These are phyloP conservation scores for Madurella fahalii DNA, from an alignment of 2,329 filamentous ascomycete species.

Conservation along the genomic window DNA sequence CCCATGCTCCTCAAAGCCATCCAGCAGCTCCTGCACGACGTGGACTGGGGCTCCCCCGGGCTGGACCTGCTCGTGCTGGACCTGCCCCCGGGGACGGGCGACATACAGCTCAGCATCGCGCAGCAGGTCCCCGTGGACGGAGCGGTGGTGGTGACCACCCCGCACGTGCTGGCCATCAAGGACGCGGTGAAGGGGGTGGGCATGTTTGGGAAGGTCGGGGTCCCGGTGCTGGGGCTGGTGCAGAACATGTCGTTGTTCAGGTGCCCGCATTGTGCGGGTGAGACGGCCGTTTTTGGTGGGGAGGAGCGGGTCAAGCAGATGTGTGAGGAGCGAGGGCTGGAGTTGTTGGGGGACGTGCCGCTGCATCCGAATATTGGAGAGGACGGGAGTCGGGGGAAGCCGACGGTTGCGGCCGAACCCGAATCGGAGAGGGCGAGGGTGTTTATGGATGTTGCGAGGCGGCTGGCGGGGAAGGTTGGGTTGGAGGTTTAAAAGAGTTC, in stretches of 20 bases:
- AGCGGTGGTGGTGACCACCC: conserved; percentile 84
- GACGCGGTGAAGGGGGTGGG: conserved; percentile 89
- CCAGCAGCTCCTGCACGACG: conserved; percentile 90
- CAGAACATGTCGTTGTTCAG: conserved; percentile 87
- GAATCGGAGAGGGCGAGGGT: conserved; percentile 65
- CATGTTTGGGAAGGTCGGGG: conserved; percentile 83
- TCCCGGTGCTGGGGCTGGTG: conserved; percentile 80
- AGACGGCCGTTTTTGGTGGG: conserved; percentile 71
- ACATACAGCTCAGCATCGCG: conserved; percentile 94
- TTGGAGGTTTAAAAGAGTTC: conserved; percentile 20
- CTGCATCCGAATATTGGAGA: conserved; percentile 82
- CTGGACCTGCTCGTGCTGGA: conserved; percentile 88
- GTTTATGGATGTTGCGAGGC: conserved; percentile 67
- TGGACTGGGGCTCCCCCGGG: conserved; percentile 69
- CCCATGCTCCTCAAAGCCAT: conserved; percentile 98
- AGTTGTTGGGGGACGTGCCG: conserved; percentile 85
- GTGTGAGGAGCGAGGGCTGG: conserved; percentile 67
- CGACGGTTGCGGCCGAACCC: conserved; percentile 85
- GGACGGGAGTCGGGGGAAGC: conserved; percentile 81
- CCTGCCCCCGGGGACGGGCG: conserved; percentile 88
- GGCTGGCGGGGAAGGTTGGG: conserved; percentile 46
- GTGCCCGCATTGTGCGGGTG: conserved; percentile 72
- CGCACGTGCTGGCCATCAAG: conserved; percentile 86
- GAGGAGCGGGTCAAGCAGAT: conserved; percentile 61
- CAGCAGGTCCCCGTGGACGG: conserved; percentile 90